Conservation (phyloP, 345 rosid genomes). For the Hibiscus trionum region DNA sequence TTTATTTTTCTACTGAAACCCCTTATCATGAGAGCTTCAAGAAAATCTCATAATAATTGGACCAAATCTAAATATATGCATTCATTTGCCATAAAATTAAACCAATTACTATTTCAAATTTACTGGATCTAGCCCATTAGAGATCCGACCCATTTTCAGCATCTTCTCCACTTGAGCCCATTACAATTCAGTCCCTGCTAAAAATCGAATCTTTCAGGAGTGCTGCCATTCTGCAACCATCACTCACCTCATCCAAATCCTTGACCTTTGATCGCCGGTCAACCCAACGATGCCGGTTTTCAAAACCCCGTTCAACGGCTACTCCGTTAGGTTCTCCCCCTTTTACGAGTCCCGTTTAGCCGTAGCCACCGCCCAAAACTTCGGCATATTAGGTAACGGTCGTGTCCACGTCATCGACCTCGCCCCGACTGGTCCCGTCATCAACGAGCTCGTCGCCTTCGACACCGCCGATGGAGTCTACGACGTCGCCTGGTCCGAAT, state of each 20-base stretch:
- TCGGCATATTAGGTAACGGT: constrained; percentile 92
- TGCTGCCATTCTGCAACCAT: neutral
- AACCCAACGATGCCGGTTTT: constrained; percentile 54
- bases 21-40: no score
- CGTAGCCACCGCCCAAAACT: constrained; percentile 91
- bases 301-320: constrained; percentile 77
- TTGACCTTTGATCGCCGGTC: neutral
- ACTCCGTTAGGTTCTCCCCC: constrained; percentile 85
- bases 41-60: no score
- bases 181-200: neutral
- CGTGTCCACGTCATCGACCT: constrained; percentile 81
- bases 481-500: constrained; percentile 84
- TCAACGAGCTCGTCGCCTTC: constrained; percentile 46
- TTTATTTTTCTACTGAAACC: no score
- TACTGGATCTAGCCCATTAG: neutral
- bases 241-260: neutral
- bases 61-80: no score
- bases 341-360: constrained; percentile 80
- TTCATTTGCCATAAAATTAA: neutral
- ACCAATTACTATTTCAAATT: neutral
- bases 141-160: neutral
- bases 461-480: constrained; percentile 91
- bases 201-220: neutral
- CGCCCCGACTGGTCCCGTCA: constrained; percentile 43
- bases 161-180: neutral